Conservation (phyloP, 768 basidiomycete genomes). For the Candolleomyces eurysporus region DNA sequence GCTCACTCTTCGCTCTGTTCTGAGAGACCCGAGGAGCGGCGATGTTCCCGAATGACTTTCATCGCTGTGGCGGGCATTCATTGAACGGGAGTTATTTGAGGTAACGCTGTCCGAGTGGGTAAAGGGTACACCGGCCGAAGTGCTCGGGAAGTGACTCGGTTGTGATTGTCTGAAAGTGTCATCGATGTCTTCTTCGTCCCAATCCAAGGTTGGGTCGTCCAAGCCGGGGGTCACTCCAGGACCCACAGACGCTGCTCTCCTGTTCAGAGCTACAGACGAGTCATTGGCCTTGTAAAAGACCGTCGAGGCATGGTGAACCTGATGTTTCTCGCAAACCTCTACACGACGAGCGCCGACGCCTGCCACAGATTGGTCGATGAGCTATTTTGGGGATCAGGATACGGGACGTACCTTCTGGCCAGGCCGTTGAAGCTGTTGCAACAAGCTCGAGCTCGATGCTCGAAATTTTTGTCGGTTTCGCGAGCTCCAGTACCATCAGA, state of each 20-base stretch:
- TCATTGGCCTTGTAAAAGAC: constrained; percentile 70
- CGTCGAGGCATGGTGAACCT: constrained; percentile 66
- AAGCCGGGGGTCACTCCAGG: constrained; percentile 39
- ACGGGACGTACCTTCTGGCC: constrained; percentile 75
- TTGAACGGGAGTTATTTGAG: not conserved
- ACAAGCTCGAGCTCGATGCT: constrained; percentile 80
- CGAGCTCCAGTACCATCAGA: constrained; percentile 51
- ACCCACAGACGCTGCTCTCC: constrained; percentile 45
- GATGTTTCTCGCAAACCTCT: constrained; percentile 78
- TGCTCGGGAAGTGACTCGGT: not conserved
- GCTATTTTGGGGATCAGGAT: not conserved
- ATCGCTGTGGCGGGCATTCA: not conserved
- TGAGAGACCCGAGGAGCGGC: not conserved
- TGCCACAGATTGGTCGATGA: constrained; percentile 15
- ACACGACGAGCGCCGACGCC: constrained; percentile 70
- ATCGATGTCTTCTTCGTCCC: constrained; percentile 14
- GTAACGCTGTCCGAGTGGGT: not conserved
- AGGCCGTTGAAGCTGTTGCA: constrained; percentile 68
- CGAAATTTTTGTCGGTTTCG: constrained; percentile 81
- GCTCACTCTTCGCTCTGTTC: constrained; percentile 25
- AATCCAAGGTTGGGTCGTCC: constrained; percentile 26
- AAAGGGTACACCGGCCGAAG: not conserved
- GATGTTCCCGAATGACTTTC: constrained; percentile 1
- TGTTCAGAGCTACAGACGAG: constrained; percentile 22
- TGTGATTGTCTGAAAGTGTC: not conserved